Base-by-base conservation (phyloP, 768 basidiomycete genomes). In the Boletus rubroflammeus region DNA sequence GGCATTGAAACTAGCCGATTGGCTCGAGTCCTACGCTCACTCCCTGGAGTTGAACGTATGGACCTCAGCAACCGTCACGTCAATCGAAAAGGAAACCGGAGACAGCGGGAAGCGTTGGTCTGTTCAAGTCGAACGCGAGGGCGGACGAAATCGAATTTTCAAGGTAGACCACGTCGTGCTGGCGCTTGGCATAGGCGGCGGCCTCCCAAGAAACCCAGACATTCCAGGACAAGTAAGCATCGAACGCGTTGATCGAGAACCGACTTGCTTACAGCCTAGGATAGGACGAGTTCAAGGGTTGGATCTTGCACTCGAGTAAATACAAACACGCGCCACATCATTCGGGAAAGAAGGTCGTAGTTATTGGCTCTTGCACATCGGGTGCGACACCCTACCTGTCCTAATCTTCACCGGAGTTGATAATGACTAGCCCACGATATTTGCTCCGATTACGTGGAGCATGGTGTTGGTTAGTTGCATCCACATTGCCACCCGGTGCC, bases 341-440 rank as follows among this genome's bases (percentile, higher is more conserved):
- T 59, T 42, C 64, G 1, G 88, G 85, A 14, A 89, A 89, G 72
- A 90, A 84, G 62, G 85, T 88, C 0, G 75, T 84, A 4, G 81
- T 90, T 2, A 71, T 90, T 5, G 88, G 88, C 2, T 76, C 86
- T 14, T 82, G 82, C 49, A 86, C 84, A 11, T 85, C 81, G 2
- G 77, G 79, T 77, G 54, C 23, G 56, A 44, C 72, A 13, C 71
- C 70, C 73, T 51, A 3, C 25, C 13, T 32, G 1, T 17, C 7
- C 9, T 44, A 6, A n/a, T 32, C 19, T 31, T 28, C 15, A 1
- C 19, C 3, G 2, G 9, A 14, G 25, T 58, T 64, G 21, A 61
- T n/a, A 13, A n/a, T 41, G 25, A 31, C 17, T 41, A 73, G 78
- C 72, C 0, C 80, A 81, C 57, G 81, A 82, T 46, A 76, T 83